A percentile compares a stretch with the other conserved stretches of the same genome.
Evolutionary conservation across 2,329 filamentous ascomycete species (phyloP).

Genomic region (Monosporascus sp.): DNA sequence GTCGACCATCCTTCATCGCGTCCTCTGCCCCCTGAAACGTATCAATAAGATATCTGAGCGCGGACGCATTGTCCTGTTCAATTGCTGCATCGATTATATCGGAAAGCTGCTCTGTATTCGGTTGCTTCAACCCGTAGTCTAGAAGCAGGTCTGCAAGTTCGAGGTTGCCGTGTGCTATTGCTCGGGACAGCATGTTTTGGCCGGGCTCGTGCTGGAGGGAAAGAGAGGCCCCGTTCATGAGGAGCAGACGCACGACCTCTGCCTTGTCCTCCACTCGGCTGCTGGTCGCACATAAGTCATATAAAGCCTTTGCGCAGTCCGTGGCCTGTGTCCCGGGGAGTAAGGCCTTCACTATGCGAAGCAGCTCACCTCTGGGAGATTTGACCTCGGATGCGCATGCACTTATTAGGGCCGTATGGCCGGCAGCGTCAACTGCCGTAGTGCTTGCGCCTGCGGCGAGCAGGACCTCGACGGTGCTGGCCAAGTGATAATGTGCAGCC

Average conservation of each 20-base stretch:
- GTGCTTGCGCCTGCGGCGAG: slow-evolving; percentile 5
- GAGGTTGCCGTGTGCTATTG: background rate
- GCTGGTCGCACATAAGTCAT: background rate
- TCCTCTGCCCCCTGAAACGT: background rate
- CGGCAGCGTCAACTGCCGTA: background rate
- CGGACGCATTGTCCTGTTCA: background rate
- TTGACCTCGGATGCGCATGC: background rate
- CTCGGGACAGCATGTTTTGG: background rate
- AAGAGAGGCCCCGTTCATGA: background rate
- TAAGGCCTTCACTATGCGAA: slow-evolving; percentile 1
- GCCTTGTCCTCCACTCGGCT: background rate
- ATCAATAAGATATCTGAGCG: slow-evolving; percentile 1
- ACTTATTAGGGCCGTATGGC: slow-evolving; percentile 1
- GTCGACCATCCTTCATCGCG: background rate
- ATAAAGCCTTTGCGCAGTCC: background rate
- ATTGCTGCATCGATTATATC: background rate
- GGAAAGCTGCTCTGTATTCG: background rate
- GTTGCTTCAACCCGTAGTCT: slow-evolving; percentile 1
- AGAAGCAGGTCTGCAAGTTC: slow-evolving; percentile 4
- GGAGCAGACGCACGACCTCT: slow-evolving; percentile 1
- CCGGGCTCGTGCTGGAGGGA: background rate
- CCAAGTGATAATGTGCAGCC: background rate
- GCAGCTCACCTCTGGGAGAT: background rate
- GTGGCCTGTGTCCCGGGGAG: background rate
- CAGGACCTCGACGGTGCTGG: slow-evolving; percentile 1